A percentile compares a stretch with the other conserved stretches of the same genome.
phyloP scores from a whole-genome alignment of 2,329 filamentous ascomycete species.

The Alternaria metachromatica region DNA sequence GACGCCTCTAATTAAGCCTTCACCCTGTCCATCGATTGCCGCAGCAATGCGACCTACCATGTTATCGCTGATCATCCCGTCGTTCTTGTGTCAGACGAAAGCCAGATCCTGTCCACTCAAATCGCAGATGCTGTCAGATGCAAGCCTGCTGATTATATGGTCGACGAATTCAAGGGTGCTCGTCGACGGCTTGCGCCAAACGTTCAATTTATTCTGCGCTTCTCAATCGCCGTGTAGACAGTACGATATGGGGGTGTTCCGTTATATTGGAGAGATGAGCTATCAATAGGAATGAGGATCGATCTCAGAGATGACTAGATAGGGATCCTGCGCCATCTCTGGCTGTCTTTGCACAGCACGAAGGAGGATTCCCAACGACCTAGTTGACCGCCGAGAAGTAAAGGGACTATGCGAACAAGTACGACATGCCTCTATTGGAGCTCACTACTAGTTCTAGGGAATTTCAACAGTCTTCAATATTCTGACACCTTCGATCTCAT shows the following conservation, averaged over 20 bases:
- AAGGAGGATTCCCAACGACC: neutral
- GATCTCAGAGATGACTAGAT: neutral
- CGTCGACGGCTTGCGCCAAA: constrained; percentile 2
- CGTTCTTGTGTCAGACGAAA: constrained; percentile 2
- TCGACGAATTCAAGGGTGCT: neutral
- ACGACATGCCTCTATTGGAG: neutral
- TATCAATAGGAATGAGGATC: neutral
- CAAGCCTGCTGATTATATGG: neutral
- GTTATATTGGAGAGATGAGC: neutral
- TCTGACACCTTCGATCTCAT: neutral
- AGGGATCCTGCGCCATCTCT: neutral
- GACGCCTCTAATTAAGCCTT: constrained; percentile 4
- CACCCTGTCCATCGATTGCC: neutral
- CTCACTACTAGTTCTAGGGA: neutral
- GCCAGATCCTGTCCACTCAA: neutral
- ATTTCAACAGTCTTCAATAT: neutral
- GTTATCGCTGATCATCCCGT: neutral
- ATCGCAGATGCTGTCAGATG: constrained; percentile 7
- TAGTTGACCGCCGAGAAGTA: neutral
- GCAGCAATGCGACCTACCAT: neutral
- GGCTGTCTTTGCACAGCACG: neutral
- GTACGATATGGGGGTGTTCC: neutral
- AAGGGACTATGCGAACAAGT: neutral
- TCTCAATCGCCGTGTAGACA: neutral
- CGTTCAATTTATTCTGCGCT: neutral